phyloP scores from a whole-genome alignment of 2,329 filamentous ascomycete species.

The Graphiopsis chlorocephala region DNA sequence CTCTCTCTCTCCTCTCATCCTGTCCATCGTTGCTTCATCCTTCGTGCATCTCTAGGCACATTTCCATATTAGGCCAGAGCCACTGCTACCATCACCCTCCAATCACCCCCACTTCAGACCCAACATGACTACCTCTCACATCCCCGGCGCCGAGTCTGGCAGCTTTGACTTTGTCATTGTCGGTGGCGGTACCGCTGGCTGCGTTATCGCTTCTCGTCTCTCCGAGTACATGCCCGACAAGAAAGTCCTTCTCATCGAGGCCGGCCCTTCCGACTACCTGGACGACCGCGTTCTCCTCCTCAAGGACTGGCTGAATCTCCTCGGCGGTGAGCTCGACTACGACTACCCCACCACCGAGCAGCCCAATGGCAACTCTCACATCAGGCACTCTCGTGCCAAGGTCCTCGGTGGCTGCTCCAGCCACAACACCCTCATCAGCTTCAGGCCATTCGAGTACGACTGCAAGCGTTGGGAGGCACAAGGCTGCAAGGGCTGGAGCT shows the following conservation, averaged over 20 bases:
- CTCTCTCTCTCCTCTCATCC: conserved; percentile 8
- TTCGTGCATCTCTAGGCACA: neutral
- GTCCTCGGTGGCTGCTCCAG: conserved; percentile 89
- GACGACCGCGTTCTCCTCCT: conserved; percentile 83
- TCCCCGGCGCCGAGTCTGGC: conserved; percentile 62
- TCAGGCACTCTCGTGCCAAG: conserved; percentile 88
- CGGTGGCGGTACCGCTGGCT: conserved; percentile 81
- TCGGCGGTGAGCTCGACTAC: conserved; percentile 86
- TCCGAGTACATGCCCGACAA: conserved; percentile 81
- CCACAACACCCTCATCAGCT: conserved; percentile 91
- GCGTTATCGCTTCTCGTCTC: conserved; percentile 76
- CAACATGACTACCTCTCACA: conserved; percentile 65
- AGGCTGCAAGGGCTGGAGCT: conserved; percentile 82
- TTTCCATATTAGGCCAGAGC: neutral
- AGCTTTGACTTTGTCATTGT: conserved; percentile 83
- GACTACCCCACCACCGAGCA: conserved; percentile 88
- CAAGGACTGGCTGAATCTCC: conserved; percentile 79
- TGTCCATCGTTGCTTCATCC: conserved; percentile 6
- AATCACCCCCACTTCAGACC: conserved; percentile 3
- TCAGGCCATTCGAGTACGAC: conserved; percentile 87
- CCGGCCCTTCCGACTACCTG: conserved; percentile 83
- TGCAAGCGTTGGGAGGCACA: conserved; percentile 77
- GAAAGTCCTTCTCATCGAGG: conserved; percentile 79
- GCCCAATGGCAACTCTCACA: conserved; percentile 86
- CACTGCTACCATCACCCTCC: neutral